Evolutionary conservation across 2,329 filamentous ascomycete species (phyloP), one percentile per base, ranked within the genome.

Genomic region (Blastomyces silverae): DNA sequence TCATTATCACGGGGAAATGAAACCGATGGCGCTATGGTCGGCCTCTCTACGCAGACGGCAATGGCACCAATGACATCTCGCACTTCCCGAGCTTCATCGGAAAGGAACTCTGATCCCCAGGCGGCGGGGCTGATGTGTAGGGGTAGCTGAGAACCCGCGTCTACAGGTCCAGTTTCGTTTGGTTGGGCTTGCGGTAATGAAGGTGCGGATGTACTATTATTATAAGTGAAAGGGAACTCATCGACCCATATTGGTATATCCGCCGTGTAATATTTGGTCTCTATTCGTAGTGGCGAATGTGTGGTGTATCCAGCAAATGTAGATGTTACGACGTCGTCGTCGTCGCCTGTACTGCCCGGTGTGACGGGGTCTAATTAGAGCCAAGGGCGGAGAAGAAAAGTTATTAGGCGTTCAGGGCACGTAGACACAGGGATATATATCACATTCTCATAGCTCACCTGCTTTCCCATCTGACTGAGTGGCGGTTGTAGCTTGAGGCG

Each of bases 201-300:
- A 1, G 63, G 52, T 25, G 62, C 6, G n/a, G 64, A 42, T 53
- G 3, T 39, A 17, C 42, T 20, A 8, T 28, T 31, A 13, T 31
- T 53, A 55, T 25, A 42, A 25, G 52, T 48, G 17, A 74, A 64
- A 0, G 78, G 76, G 15, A 81, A 73, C 67, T 80, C 79, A 62
- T 81, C 79, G 25, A 80, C 79, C 79, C 79, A 81, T 56, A 81
- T 73, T 20, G 75, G 77, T 28, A 81, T 71, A 20, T 80, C 76
- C 6, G 77, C 73, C 4, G 68, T 72, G 66, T 80, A 81, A 69
- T 81, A 81, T 68, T 76, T 78, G 53, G 78, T 81, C 58, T 70
- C 58, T 58, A 81, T 69, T 6, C 65, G 70, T 39, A 81, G 71
- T 6, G 79, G 78, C 1, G 76, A 70, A 66, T 81, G 79, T 0